Percentiles rank a stretch among this genome's conserved stretches.
These are phyloP conservation scores for Acidiella bohemica DNA, from an alignment of 495 filamentous ascomycete species.

Conservation along the genomic window DNA sequence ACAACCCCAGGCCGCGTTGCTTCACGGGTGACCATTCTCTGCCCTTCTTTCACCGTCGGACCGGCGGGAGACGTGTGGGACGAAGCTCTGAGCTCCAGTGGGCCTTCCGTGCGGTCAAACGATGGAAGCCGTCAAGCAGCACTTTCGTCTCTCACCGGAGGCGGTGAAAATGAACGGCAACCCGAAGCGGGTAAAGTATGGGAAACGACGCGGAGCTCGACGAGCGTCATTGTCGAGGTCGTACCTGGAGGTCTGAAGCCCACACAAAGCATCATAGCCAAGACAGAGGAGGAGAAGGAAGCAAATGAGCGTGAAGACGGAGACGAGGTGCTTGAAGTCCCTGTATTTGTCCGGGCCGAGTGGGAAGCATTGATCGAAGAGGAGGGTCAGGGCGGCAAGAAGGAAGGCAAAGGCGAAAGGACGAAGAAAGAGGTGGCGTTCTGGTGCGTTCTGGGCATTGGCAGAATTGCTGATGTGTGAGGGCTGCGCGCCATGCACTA, in stretches of 20 bases:
- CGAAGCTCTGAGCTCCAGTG: constrained; percentile 50
- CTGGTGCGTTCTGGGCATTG: constrained; percentile 86
- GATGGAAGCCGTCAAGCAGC: constrained; percentile 14
- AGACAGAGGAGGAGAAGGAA: constrained; percentile 7
- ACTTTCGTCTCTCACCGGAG: constrained; percentile 13
- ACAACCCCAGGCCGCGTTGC: constrained; percentile 64
- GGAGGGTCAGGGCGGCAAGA: constrained; percentile 34
- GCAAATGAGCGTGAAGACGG: constrained; percentile 29
- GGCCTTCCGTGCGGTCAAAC: not conserved
- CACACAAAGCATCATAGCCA: constrained; percentile 5
- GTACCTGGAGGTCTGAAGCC: constrained; percentile 44
- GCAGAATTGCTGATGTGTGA: constrained; percentile 51
- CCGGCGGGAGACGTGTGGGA: constrained; percentile 95
- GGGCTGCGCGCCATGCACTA: too few relatives aligned
- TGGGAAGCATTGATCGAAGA: constrained; percentile 59
- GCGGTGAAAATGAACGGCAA: constrained; percentile 10
- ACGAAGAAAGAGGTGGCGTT: constrained; percentile 76
- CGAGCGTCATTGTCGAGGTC: constrained; percentile 79
- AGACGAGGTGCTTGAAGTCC: constrained; percentile 88
- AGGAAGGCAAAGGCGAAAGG: constrained; percentile 38
- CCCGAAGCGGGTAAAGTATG: constrained; percentile 89
- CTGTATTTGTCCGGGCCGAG: constrained; percentile 80
- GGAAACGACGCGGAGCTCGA: constrained; percentile 92
- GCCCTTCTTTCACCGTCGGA: constrained; percentile 87
- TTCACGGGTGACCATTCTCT: constrained; percentile 78